These are phyloP conservation scores for Lactuca sativa DNA, from an alignment of 129 eudicot genomes.

Conservation along the genomic window DNA sequence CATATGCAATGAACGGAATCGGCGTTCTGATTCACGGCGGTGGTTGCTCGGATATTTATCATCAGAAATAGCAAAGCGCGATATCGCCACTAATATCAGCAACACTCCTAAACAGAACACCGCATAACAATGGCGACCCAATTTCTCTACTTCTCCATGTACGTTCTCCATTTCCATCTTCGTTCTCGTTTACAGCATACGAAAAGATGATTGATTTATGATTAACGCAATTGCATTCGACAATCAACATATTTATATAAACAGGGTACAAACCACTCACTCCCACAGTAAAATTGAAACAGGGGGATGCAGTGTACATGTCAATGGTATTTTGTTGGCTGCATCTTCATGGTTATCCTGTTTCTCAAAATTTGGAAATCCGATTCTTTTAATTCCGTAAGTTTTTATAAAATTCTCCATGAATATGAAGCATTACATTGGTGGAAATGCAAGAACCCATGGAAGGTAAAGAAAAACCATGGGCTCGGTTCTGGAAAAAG, in stretches of 20 bases:
- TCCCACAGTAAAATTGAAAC: constrained; percentile 15
- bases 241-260: not conserved
- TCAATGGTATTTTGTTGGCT: not conserved
- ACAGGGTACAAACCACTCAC: not conserved
- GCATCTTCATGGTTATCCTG: not conserved
- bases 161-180: constrained; percentile 24
- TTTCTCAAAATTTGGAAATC: not conserved
- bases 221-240: not conserved
- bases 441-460: too few relatives aligned
- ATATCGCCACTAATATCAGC: constrained; percentile 22
- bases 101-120: constrained; percentile 41
- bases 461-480: too few relatives aligned
- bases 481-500: too few relatives aligned
- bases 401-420: too few relatives aligned
- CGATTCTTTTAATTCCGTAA: too few relatives aligned
- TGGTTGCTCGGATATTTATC: constrained; percentile 2
- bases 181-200: not conserved
- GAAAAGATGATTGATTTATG: not conserved
- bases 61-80: not conserved
- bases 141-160: constrained; percentile 22
- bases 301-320: not conserved
- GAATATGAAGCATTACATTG: too few relatives aligned
- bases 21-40: constrained; percentile 8
- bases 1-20: constrained; percentile 5
- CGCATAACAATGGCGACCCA: constrained; percentile 43